Percentiles rank a stretch among this genome's conserved stretches.
Conservation (phyloP, 306 rosid species). For the Arachis stenosperma region DNA sequence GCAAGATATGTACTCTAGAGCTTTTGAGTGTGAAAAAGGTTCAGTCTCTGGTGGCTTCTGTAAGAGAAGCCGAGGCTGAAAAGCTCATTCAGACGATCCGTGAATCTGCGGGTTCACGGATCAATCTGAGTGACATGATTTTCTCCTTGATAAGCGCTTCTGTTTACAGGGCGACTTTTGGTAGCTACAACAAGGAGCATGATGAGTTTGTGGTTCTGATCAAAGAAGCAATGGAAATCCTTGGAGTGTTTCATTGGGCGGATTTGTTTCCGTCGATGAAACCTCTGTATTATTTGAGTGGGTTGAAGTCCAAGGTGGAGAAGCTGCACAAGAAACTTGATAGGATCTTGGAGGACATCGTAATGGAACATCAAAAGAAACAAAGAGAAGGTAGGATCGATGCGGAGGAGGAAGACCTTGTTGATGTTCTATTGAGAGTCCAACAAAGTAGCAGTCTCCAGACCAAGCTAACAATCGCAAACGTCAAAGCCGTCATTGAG, state of each 20-base stretch:
- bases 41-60: constrained; percentile 11
- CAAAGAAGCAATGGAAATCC: neutral
- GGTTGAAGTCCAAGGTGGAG: neutral
- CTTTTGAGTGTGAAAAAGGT: constrained; percentile 27
- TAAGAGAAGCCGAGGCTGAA: constrained; percentile 21
- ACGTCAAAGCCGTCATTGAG: constrained; percentile 39
- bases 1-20: neutral
- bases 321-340: neutral
- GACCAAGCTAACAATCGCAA: neutral
- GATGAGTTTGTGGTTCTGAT: neutral
- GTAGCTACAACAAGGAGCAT: neutral
- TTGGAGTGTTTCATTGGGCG: neutral
- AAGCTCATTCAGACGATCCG: neutral
- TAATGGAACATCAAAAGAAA: neutral
- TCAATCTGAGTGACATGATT: neutral
- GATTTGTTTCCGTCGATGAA: neutral
- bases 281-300: neutral
- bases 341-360: neutral
- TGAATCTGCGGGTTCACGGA: neutral
- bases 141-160: neutral
- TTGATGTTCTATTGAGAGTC: constrained; percentile 41
- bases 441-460: constrained; percentile 20
- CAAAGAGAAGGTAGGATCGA: neutral
- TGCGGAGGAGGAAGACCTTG: constrained; percentile 15
- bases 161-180: constrained; percentile 5